A percentile compares a stretch with the other conserved stretches of the same genome.
Conservation (phyloP, 1,139 yeast species). For the Pichia sp. region DNA sequence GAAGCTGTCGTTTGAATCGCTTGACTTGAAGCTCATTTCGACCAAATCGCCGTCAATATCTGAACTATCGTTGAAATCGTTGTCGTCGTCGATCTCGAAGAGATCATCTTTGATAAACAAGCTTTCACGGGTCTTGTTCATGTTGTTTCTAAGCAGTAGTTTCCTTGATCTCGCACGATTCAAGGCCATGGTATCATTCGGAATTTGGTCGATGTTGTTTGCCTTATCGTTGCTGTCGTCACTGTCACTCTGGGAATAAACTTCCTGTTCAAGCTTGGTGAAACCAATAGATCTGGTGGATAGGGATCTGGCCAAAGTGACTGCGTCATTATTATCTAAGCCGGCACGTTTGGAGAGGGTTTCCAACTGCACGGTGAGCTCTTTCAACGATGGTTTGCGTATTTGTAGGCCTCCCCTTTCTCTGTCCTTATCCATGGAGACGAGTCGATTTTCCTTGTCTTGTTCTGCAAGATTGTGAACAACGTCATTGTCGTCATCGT, state of each 20-base stretch:
- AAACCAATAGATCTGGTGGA: conserved; percentile 58
- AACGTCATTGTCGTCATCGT: conserved; percentile 3
- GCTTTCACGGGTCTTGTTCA: conserved; percentile 17
- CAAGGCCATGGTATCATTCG: not conserved
- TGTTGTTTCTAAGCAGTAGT: conserved; percentile 10
- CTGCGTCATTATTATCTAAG: conserved; percentile 67
- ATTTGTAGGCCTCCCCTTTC: conserved; percentile 3
- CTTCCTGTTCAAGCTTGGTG: conserved; percentile 48
- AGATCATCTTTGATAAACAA: conserved; percentile 16
- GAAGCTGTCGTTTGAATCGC: not conserved
- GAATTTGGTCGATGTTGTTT: not conserved
- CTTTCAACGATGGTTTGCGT: conserved; percentile 54
- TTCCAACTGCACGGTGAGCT: conserved; percentile 63
- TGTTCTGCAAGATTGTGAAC: not conserved
- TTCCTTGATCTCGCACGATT: conserved; percentile 11
- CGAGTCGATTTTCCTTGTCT: conserved; percentile 1
- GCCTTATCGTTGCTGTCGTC: not conserved
- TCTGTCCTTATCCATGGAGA: not conserved
- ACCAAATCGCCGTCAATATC: not conserved
- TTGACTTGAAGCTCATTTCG: conserved; percentile 1
- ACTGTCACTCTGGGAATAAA: conserved; percentile 8
- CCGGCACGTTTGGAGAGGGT: conserved; percentile 67
- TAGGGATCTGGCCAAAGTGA: conserved; percentile 67
- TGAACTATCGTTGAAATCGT: not conserved
- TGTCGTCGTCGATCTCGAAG: not conserved